Evolutionary conservation across 2,329 filamentous ascomycete genomes (phyloP), one percentile per base, ranked within the genome.

Genomic region (Aotearoamyces nothofagi): DNA sequence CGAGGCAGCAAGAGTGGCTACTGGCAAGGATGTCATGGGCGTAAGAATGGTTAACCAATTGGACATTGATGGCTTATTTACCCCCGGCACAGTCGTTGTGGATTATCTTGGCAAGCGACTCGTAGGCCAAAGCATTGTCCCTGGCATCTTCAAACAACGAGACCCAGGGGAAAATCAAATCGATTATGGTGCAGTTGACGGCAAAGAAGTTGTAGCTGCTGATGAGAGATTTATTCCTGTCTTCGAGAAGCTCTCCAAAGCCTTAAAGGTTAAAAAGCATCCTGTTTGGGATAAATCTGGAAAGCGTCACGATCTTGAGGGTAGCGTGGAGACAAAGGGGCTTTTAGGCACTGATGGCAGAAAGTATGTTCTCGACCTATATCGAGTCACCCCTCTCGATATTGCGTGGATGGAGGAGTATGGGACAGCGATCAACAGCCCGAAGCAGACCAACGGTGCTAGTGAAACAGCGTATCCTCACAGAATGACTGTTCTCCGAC

Each of bases 131-230:
- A 96, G 86, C 47, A 94, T 98, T 39, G 90, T 98, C 11, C 90
- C 90, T 4, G 92, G 90, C 34, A 98, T 98, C 47, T 98, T 98
- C 68, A 96, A 94, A 62, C 90, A 96, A 59, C 76, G 87, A 19
- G 90, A 96, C 47, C 83, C 86, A 16, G 90, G 86, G 29, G 90
- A 98, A 68, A 90, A 93, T 56, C 90, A 96, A 55, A 96, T 98
- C 43, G 90, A 98, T 52, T 98, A 98, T 48, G 90, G 90, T 49
- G 90, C 87, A 40, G 90, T 96, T 17, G 90, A 98, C 51, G 90
- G 92, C 40, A 93, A 92, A 57, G 90, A 98, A 41, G 70, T 92
- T 15, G 82, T 98, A 29, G 86, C 90, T 1, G 79, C 82, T 9
- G 83, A 96, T 47, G 77, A 92, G 49, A 73, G 76, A 12, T 98